Percentiles rank a stretch among this genome's conserved stretches.
Conservation (phyloP, 768 basidiomycete genomes). For the Gymnopilus junonius region DNA sequence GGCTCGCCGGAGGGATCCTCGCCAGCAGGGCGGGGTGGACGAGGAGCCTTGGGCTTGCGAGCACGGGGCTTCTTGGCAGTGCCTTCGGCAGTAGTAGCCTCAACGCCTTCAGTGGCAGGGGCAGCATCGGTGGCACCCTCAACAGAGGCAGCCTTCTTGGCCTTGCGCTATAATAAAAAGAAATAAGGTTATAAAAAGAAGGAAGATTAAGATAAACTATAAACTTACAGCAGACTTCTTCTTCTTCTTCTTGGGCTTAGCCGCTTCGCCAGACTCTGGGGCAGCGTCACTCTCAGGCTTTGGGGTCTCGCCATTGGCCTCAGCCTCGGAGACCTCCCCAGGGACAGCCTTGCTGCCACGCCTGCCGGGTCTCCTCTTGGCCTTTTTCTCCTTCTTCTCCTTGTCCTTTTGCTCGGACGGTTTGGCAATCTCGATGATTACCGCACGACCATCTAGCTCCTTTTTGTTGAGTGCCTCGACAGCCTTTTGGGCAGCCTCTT, state of each 20-base stretch:
- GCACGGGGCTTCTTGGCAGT: slow-evolving; percentile 53
- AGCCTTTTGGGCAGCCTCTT: slow-evolving; percentile 85
- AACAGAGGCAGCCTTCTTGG: slow-evolving; percentile 44
- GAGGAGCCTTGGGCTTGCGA: slow-evolving; percentile 63
- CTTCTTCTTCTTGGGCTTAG: slow-evolving; percentile 87
- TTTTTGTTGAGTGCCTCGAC: slow-evolving; percentile 85
- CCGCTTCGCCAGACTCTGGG: slow-evolving; percentile 65
- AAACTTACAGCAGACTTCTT: slow-evolving; percentile 68
- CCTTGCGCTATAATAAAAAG: slow-evolving; percentile 54
- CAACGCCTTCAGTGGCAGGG: slow-evolving; percentile 38
- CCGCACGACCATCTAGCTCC: slow-evolving; percentile 86
- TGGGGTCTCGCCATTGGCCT: slow-evolving; percentile 79
- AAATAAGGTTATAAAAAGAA: slow-evolving; percentile 26
- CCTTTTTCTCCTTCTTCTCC: slow-evolving; percentile 78
- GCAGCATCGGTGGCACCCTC: slow-evolving; percentile 37
- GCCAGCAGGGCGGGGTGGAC: slow-evolving; percentile 69
- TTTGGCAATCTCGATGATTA: slow-evolving; percentile 94
- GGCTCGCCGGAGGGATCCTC: slow-evolving; percentile 88
- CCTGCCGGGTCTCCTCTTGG: slow-evolving; percentile 83
- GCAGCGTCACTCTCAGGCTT: slow-evolving; percentile 56
- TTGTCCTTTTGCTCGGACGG: slow-evolving; percentile 86
- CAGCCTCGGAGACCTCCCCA: slow-evolving; percentile 89
- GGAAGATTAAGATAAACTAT: slow-evolving; percentile 6
- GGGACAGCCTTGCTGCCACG: slow-evolving; percentile 87
- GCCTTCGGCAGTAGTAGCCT: slow-evolving; percentile 41